Conservation (phyloP, 2,329 filamentous ascomycete genomes). For the Curvularia hawaiiensis region DNA sequence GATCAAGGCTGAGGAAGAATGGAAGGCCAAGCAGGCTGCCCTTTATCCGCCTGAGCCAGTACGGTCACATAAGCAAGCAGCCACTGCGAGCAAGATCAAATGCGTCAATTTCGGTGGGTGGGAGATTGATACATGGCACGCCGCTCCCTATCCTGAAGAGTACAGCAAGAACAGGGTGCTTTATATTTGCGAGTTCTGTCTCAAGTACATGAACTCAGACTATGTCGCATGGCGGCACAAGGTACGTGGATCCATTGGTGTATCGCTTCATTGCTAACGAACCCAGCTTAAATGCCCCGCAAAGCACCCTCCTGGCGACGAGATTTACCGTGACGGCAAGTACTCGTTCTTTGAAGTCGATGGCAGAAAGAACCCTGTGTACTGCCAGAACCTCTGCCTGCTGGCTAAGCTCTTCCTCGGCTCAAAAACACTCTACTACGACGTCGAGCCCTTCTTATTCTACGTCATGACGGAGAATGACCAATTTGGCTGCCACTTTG, state of each 20-base stretch:
- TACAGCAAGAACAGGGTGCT: conserved; percentile 95
- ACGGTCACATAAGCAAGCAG: conserved; percentile 66
- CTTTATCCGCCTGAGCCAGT: conserved; percentile 70
- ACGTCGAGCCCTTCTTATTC: conserved; percentile 95
- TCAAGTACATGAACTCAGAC: conserved; percentile 99
- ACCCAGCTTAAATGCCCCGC: conserved; percentile 78
- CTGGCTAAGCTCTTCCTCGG: conserved; percentile 97
- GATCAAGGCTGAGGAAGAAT: conserved; percentile 88
- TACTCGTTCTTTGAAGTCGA: conserved; percentile 98
- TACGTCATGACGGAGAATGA: conserved; percentile 97
- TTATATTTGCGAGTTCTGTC: conserved; percentile 99
- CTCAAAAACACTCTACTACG: conserved; percentile 97
- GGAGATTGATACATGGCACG: conserved; percentile 99
- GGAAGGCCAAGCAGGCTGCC: conserved; percentile 71
- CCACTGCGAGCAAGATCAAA: conserved; percentile 93
- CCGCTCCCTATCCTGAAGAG: conserved; percentile 96
- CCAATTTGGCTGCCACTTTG: conserved; percentile 90
- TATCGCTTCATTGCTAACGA: conserved; percentile 27
- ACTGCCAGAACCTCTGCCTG: conserved; percentile 96
- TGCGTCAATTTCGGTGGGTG: conserved; percentile 97
- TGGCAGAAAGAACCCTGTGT: conserved; percentile 95
- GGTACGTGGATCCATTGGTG: conserved; percentile 33
- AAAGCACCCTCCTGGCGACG: conserved; percentile 95
- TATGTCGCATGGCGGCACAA: conserved; percentile 99
- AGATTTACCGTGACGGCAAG: conserved; percentile 91